phyloP scores from a whole-genome alignment of 768 basidiomycete genomes.

The Russula griseocarnosa region DNA sequence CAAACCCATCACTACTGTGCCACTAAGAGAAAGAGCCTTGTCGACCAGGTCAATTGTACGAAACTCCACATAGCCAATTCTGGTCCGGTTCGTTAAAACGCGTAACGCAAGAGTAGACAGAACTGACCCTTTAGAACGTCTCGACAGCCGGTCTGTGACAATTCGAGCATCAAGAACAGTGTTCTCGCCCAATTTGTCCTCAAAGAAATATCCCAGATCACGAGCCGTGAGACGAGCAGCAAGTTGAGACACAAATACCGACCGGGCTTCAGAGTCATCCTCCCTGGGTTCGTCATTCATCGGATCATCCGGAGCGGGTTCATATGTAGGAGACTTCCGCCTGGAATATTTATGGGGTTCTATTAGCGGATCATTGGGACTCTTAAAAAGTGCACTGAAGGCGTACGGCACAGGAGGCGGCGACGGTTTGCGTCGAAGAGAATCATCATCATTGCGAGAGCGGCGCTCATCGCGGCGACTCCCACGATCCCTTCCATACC shows the following conservation, averaged over 20 bases:
- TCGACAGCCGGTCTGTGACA: conserved; percentile 90
- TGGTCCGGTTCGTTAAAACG: not conserved
- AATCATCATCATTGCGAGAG: conserved; percentile 44
- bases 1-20: conserved; percentile 96
- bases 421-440: conserved; percentile 29
- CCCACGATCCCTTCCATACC: conserved; percentile 40
- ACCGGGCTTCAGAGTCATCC: conserved; percentile 97
- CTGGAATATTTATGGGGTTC: conserved; percentile 36
- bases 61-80: conserved; percentile 98
- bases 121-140: conserved; percentile 94
- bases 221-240: conserved; percentile 94
- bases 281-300: conserved; percentile 88
- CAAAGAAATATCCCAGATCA: conserved; percentile 98
- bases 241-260: conserved; percentile 97
- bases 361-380: conserved; percentile 13
- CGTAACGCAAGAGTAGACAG: not conserved
- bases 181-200: conserved; percentile 91
- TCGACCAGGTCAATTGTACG: conserved; percentile 85
- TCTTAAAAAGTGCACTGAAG: conserved; percentile 17
- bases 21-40: conserved; percentile 83
- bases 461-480: conserved; percentile 42
- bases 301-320: conserved; percentile 58
- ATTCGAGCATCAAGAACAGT: conserved; percentile 94
- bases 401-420: conserved; percentile 47
- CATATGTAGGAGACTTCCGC: conserved; percentile 69